Percentiles rank a stretch among this genome's conserved stretches.
Conservation (phyloP, 371 early-diverging fungal species). For the Lichtheimia hyalospora region DNA sequence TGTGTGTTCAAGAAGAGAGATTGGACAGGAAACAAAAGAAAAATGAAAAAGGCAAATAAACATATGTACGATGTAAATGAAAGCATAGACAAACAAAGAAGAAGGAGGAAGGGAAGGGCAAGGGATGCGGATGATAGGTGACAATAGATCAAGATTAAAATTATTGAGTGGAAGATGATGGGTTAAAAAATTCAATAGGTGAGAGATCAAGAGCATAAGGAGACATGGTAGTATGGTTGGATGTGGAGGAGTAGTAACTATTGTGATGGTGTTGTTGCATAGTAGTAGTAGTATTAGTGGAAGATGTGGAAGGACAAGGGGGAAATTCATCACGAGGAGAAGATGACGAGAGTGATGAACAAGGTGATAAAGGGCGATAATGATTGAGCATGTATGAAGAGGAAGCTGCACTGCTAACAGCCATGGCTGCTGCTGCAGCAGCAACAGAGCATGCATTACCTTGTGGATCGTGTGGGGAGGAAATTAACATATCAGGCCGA, state of each 20-base stretch:
- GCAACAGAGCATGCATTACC: conserved; percentile 4
- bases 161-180: background rate
- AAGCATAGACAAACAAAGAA: no score
- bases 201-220: background rate
- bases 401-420: conserved; percentile 20
- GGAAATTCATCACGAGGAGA: background rate
- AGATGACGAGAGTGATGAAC: background rate
- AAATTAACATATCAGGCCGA: conserved; percentile 2
- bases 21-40: background rate
- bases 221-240: background rate
- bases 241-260: background rate
- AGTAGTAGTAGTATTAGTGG: no score
- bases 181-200: background rate
- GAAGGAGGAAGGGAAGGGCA: background rate
- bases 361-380: background rate
- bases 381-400: background rate
- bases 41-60: background rate
- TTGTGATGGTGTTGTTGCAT: no score
- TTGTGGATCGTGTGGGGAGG: background rate
- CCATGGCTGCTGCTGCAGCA: conserved; percentile 19
- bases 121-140: background rate
- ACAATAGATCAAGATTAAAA: no score
- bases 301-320: no score
- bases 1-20: no score
- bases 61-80: background rate